Evolutionary conservation across 495 filamentous ascomycete genomes (phyloP), one percentile per base, ranked within the genome.

Genomic region (Cairneyella variabilis): DNA sequence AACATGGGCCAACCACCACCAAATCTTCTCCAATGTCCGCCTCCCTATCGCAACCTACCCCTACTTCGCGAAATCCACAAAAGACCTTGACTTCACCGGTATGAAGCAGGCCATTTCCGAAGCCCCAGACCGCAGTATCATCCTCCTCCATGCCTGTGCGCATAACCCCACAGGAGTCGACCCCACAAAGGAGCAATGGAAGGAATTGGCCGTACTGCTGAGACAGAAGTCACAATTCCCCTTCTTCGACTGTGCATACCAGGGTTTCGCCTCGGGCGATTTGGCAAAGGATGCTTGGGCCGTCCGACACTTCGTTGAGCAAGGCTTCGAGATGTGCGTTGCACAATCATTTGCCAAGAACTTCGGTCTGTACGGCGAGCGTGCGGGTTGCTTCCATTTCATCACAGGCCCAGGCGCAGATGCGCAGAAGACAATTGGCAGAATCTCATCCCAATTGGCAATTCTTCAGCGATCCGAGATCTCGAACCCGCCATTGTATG

Each of bases 271-370:
- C 0, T 96, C 92, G 7, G 93, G 93, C 39, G 83, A 95, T 65
- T 82, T 99, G 8, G 73, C 74, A 50, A 80, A 83, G 32, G 93
- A 99, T 67, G 88, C 88, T 43, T 90, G 87, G 80, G 90, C 92
- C 26, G 83, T 99, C 61, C 86, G 88, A 32, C 87, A 96, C 75
- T 99, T 99, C 65, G 76, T 97, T 64, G 83, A 90, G 62, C 83
- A 95, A 67, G 95, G 93, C 39, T 97, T 97, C 75, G 93, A 99
- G 77, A 80, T 97, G 27, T 87, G 91, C 62, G 80, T 97, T 50
- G 95, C 93, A 4, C 92, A 99, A 76, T 92, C 87, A 20, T 99
- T 96, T 68, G 91, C 93, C 56, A 98, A 99, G 80, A 99, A 99
- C 79, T 95, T 99, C 64, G 93, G 93, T 54, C 79, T 99, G 18